Evolutionary conservation across 345 rosid species (phyloP).

Genomic region (Passiflora organensis): DNA sequence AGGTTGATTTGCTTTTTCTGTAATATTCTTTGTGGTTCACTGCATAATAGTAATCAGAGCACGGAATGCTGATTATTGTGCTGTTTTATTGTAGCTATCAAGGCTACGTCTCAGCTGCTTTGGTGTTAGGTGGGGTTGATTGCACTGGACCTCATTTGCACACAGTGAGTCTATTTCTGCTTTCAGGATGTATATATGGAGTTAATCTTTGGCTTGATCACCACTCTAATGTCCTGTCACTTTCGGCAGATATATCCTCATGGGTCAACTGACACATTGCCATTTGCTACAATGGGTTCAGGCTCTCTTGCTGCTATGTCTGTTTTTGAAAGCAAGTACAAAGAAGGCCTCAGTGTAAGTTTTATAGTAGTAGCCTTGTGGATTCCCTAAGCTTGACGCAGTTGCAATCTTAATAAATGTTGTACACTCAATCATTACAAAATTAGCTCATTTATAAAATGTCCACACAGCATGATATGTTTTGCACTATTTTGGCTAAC

Average conservation of each 20-base stretch:
- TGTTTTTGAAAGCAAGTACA: conserved; percentile 70
- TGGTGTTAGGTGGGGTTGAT: conserved; percentile 91
- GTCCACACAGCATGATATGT: neutral
- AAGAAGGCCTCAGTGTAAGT: conserved; percentile 77
- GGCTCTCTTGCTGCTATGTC: conserved; percentile 91
- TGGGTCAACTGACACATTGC: conserved; percentile 80
- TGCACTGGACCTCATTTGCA: conserved; percentile 78
- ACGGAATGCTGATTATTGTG: conserved; percentile 16
- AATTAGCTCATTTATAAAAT: too few relatives aligned
- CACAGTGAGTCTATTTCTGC: conserved; percentile 44
- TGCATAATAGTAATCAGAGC: neutral
- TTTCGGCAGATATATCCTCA: conserved; percentile 69
- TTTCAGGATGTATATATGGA: neutral
- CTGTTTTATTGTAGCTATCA: conserved; percentile 47
- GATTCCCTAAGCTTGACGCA: conserved; percentile 4
- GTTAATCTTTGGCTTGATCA: neutral
- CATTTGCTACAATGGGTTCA: conserved; percentile 90
- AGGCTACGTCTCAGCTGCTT: conserved; percentile 73
- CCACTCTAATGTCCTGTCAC: conserved; percentile 11
- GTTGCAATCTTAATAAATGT: neutral
- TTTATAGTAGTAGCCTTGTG: neutral
- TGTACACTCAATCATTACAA: neutral
- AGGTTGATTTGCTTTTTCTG: conserved; percentile 32
- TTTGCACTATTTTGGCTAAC: neutral
- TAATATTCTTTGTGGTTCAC: conserved; percentile 1